Percentiles rank a stretch among this genome's conserved stretches.
Conservation (phyloP, 2,329 filamentous ascomycete species). For the Cladophialophora yegresii region DNA sequence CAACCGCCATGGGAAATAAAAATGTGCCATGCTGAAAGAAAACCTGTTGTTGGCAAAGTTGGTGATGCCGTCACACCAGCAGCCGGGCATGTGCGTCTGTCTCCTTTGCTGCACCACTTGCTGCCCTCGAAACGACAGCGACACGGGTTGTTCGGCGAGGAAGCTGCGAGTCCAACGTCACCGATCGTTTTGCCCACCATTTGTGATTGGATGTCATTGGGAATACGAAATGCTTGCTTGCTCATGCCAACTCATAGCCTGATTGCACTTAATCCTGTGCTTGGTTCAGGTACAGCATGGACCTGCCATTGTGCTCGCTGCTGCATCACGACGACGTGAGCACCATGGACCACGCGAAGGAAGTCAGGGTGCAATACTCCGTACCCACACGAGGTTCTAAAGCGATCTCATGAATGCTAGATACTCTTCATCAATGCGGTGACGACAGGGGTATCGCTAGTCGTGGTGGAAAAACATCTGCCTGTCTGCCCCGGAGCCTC, state of each 20-base stretch:
- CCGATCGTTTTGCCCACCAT: background rate
- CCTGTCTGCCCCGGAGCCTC: slow-evolving; percentile 12
- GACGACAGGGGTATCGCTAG: slow-evolving; percentile 31
- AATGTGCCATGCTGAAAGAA: background rate
- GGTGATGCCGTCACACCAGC: slow-evolving; percentile 7
- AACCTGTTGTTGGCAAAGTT: slow-evolving; percentile 11
- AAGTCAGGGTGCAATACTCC: slow-evolving; percentile 6
- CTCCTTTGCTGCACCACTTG: background rate
- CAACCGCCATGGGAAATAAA: background rate
- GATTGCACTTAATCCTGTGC: background rate
- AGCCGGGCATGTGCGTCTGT: background rate
- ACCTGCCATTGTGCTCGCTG: slow-evolving; percentile 11
- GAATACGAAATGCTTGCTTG: background rate
- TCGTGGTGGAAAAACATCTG: slow-evolving; percentile 30
- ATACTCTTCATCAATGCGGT: slow-evolving; percentile 21
- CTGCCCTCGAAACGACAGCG: slow-evolving; percentile 1
- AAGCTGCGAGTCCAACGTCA: slow-evolving; percentile 11
- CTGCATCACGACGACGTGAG: slow-evolving; percentile 13
- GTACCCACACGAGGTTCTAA: slow-evolving; percentile 20
- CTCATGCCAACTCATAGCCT: background rate
- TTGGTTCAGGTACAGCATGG: background rate
- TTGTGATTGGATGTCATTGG: background rate
- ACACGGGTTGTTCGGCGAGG: background rate
- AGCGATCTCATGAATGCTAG: slow-evolving; percentile 23
- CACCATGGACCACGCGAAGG: background rate